Evolutionary conservation across 768 basidiomycete genomes (phyloP).

Genomic region (Suillus decipiens): DNA sequence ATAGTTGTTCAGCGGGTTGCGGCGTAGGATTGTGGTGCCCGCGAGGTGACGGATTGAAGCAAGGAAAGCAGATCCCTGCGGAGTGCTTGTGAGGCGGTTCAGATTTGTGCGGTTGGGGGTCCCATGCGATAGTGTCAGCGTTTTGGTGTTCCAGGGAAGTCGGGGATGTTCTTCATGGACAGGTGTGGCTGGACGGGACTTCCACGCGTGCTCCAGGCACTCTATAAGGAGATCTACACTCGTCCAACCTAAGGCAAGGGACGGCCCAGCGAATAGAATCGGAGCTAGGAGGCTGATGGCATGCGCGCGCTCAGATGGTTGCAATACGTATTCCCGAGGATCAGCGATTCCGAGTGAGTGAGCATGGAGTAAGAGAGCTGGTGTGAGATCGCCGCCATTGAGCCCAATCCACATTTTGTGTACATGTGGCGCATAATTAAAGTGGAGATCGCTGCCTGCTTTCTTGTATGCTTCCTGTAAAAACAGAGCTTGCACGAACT

Average conservation of each 20-base stretch:
- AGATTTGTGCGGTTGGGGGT: conserved; percentile 20
- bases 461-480: neutral
- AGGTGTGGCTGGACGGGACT: neutral
- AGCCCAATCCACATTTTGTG: conserved; percentile 17
- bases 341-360: too few relatives aligned
- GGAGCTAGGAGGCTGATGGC: conserved; percentile 13
- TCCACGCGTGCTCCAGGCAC: conserved; percentile 23
- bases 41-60: conserved; percentile 37
- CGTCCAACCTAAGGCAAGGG: conserved; percentile 33
- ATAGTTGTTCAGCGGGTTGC: neutral
- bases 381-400: neutral
- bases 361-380: neutral
- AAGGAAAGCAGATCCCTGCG: conserved; percentile 23
- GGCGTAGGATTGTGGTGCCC: neutral
- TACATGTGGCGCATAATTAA: conserved; percentile 33
- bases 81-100: conserved; percentile 32
- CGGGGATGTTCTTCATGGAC: conserved; percentile 24
- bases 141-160: conserved; percentile 16
- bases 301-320: neutral
- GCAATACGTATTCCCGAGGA: neutral
- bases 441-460: neutral
- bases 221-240: conserved; percentile 38
- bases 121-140: conserved; percentile 34
- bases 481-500: neutral
- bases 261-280: conserved; percentile 5